Percentiles rank a stretch among this genome's conserved stretches.
These are phyloP conservation scores for Marasmius fiardii DNA, from an alignment of 1,284 basidiomycete species.

Conservation along the genomic window DNA sequence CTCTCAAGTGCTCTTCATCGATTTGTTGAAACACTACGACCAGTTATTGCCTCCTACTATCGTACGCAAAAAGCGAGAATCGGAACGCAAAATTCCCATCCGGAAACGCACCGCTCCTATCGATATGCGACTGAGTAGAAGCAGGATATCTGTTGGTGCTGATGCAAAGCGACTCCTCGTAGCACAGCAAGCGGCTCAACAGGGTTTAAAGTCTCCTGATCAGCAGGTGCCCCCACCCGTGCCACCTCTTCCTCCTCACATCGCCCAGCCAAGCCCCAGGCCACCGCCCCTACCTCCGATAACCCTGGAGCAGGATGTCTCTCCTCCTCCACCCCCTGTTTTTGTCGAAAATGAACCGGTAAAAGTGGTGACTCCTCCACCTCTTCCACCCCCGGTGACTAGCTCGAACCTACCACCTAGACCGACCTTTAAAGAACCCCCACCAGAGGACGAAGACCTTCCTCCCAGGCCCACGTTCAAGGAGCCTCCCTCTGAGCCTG, in stretches of 20 bases:
- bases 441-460: conserved; percentile 40
- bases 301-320: not conserved
- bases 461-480: conserved; percentile 52
- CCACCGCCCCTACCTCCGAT: conserved; percentile 20
- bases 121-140: conserved; percentile 82
- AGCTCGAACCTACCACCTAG: conserved; percentile 33
- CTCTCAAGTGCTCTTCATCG: conserved; percentile 70
- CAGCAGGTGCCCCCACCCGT: conserved; percentile 8
- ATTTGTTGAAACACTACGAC: conserved; percentile 77
- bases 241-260: conserved; percentile 27
- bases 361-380: conserved; percentile 21
- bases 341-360: conserved; percentile 12
- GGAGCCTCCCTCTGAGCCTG: conserved; percentile 35
- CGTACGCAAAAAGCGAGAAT: conserved; percentile 80
- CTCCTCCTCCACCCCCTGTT: conserved; percentile 21
- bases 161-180: conserved; percentile 79
- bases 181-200: conserved; percentile 64
- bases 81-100: conserved; percentile 75
- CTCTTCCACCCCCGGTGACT: conserved; percentile 24
- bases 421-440: conserved; percentile 51
- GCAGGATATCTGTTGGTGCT: conserved; percentile 66
- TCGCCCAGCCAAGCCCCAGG: conserved; percentile 14
- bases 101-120: conserved; percentile 87
- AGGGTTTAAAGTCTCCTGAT: conserved; percentile 36
- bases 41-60: conserved; percentile 80